These are phyloP conservation scores for Phytophthora citrophthora DNA, from an alignment of 352 stramenopile genomes.

Conservation along the genomic window DNA sequence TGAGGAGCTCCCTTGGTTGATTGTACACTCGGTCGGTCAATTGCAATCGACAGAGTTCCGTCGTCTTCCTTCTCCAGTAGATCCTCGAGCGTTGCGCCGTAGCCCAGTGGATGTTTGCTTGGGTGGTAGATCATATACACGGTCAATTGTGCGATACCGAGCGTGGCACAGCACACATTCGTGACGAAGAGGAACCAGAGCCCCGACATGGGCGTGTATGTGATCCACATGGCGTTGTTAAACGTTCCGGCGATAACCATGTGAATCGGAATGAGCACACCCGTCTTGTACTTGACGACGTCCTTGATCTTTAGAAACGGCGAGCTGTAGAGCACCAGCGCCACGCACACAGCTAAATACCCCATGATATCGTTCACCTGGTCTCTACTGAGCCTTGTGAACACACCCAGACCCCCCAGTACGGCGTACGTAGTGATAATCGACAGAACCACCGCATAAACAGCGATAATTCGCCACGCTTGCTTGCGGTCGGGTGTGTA, in stretches of 20 bases:
- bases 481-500: conserved; percentile 31
- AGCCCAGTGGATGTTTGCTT: conserved; percentile 45
- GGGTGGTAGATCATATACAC: conserved; percentile 62
- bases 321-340: conserved; percentile 61
- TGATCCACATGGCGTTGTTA: conserved; percentile 68
- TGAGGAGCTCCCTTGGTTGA: conserved; percentile 21
- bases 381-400: conserved; percentile 35
- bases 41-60: conserved; percentile 17
- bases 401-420: conserved; percentile 30
- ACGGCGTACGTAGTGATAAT: conserved; percentile 49
- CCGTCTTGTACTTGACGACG: conserved; percentile 56
- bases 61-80: conserved; percentile 32
- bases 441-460: conserved; percentile 33
- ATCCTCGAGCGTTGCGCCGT: conserved; percentile 22
- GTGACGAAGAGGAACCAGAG: conserved; percentile 66
- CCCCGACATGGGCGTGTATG: conserved; percentile 43
- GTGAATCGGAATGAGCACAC: conserved; percentile 59
- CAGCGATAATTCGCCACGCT: conserved; percentile 20
- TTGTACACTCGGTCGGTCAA: conserved; percentile 25
- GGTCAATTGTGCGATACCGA: conserved; percentile 42
- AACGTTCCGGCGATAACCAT: conserved; percentile 57
- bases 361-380: conserved; percentile 43
- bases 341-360: conserved; percentile 45
- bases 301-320: conserved; percentile 57
- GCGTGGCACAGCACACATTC: conserved; percentile 46